These are phyloP conservation scores for Lyophyllum decastes DNA, from an alignment of 768 basidiomycete genomes.

Conservation along the genomic window DNA sequence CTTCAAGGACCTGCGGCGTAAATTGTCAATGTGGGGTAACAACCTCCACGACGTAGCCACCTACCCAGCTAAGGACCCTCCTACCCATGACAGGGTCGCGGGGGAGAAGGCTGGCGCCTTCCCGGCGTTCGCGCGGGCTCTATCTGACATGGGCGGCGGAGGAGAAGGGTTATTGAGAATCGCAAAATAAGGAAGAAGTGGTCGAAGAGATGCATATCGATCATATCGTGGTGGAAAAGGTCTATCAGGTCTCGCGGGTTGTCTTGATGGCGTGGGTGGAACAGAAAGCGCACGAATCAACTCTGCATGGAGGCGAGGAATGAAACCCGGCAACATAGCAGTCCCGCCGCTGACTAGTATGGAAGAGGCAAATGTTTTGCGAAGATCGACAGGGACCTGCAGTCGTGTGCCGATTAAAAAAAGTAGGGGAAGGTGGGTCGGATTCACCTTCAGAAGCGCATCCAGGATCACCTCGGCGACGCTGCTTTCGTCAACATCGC, in stretches of 20 bases:
- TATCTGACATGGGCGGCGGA: conserved; percentile 45
- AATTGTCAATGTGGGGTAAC: conserved; percentile 4
- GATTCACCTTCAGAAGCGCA: conserved; percentile 70
- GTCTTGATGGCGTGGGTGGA: conserved; percentile 29
- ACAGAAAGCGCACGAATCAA: conserved; percentile 63
- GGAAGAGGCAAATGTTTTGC: conserved; percentile 79
- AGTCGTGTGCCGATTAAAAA: neutral
- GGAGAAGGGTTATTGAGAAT: conserved; percentile 86
- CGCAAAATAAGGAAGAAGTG: conserved; percentile 70
- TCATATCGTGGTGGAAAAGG: conserved; percentile 59
- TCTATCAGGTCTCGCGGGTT: conserved; percentile 36
- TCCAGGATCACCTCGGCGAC: conserved; percentile 82
- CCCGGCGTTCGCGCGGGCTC: conserved; percentile 66
- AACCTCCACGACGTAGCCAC: conserved; percentile 25
- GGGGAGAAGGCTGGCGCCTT: conserved; percentile 89
- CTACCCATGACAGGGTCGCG: conserved; percentile 85
- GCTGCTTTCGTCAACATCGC: conserved; percentile 86
- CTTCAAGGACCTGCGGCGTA: conserved; percentile 67
- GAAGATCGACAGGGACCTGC: conserved; percentile 88
- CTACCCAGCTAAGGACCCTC: conserved; percentile 90
- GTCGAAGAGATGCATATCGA: conserved; percentile 72
- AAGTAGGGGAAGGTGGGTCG: neutral
- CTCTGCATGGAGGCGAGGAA: conserved; percentile 82
- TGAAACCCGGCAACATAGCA: conserved; percentile 90
- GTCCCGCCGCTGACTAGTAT: conserved; percentile 90